Conservation (phyloP, 768 basidiomycete genomes). For the Clitopilus hobsonii region DNA sequence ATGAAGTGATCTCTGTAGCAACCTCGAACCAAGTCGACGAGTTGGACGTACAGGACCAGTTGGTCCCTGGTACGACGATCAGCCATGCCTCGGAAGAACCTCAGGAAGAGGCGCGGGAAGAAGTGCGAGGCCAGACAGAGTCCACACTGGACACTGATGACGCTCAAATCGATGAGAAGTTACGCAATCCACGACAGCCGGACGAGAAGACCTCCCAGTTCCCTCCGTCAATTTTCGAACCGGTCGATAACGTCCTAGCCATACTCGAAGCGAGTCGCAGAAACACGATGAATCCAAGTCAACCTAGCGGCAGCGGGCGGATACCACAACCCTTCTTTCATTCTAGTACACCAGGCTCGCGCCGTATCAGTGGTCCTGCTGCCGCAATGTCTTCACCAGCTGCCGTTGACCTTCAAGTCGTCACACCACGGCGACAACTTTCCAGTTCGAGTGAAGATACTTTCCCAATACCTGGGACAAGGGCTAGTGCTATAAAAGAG, state of each 20-base stretch:
- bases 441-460: conserved; percentile 17
- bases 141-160: conserved; percentile 26
- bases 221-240: background rate
- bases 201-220: background rate
- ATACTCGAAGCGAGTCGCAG: background rate
- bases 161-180: conserved; percentile 12
- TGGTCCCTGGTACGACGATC: background rate
- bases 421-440: conserved; percentile 3
- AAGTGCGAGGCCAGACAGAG: too few species aligned
- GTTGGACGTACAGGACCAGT: background rate
- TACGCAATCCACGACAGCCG: background rate
- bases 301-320: background rate
- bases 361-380: background rate
- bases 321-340: background rate
- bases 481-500: conserved; percentile 31
- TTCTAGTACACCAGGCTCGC: background rate
- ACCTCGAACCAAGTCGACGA: background rate
- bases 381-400: background rate
- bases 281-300: background rate
- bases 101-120: background rate
- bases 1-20: background rate
- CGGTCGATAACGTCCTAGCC: background rate
- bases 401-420: conserved; percentile 1
- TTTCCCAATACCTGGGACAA: conserved; percentile 32
- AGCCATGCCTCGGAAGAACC: background rate